Evolutionary conservation across 2,329 filamentous ascomycete species (phyloP).

Genomic region (Colletotrichum sojae): DNA sequence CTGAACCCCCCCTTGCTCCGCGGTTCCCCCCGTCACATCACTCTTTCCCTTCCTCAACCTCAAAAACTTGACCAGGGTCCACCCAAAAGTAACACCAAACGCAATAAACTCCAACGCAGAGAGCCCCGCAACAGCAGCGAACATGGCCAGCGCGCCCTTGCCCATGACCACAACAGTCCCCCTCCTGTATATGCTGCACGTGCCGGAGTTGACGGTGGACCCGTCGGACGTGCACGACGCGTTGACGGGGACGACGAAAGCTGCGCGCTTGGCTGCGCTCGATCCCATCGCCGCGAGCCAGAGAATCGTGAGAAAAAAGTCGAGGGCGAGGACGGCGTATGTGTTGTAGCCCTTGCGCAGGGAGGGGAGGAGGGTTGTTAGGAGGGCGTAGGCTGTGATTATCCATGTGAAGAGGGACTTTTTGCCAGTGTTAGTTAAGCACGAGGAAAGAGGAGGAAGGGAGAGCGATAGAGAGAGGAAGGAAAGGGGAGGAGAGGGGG

Average conservation of each 20-base stretch:
- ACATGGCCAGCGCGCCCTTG: conserved; percentile 51
- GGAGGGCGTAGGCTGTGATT: conserved; percentile 56
- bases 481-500: too few relatives aligned
- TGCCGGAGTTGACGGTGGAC: conserved; percentile 55
- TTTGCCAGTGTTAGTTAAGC: background rate
- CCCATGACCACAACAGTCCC: conserved; percentile 54
- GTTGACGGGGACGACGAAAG: conserved; percentile 51
- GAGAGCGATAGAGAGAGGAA: too few relatives aligned
- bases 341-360: conserved; percentile 58
- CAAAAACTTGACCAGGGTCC: conserved; percentile 53
- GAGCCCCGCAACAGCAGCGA: conserved; percentile 59
- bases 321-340: conserved; percentile 59
- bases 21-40: conserved; percentile 28
- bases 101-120: conserved; percentile 60
- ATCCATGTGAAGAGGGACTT: conserved; percentile 64
- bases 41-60: conserved; percentile 45
- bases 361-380: conserved; percentile 55
- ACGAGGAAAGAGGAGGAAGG: background rate
- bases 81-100: conserved; percentile 55
- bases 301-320: conserved; percentile 60
- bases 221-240: conserved; percentile 54
- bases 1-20: conserved; percentile 49
- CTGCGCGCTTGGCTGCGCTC: conserved; percentile 55
- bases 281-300: conserved; percentile 62
- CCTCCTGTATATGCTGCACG: conserved; percentile 51